Percentiles rank a stretch among this genome's conserved stretches.
These are phyloP conservation scores for Xylariaceae sp. DNA, from an alignment of 2,329 filamentous ascomycete genomes.

Conservation along the genomic window DNA sequence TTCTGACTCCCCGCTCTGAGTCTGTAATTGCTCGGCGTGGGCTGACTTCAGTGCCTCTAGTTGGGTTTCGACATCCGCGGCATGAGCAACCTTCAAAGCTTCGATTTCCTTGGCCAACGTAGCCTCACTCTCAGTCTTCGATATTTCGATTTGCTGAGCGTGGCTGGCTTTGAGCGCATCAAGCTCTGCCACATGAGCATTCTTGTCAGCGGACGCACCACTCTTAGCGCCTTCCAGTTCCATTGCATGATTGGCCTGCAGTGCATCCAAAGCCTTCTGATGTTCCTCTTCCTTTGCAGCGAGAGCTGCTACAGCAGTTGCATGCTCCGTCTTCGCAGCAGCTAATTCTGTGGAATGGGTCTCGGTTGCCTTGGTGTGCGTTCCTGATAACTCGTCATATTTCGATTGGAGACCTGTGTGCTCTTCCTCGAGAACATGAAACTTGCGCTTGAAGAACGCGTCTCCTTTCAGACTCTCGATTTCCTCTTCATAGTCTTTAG, in stretches of 20 bases:
- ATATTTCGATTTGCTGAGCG: constrained; percentile 45
- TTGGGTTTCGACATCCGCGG: constrained; percentile 40
- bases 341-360: constrained; percentile 31
- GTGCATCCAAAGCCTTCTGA: constrained; percentile 51
- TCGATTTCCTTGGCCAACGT: constrained; percentile 40
- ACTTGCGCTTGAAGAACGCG: constrained; percentile 63
- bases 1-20: constrained; percentile 34
- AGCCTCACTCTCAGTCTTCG: constrained; percentile 42
- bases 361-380: constrained; percentile 21
- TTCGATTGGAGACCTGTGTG: constrained; percentile 45
- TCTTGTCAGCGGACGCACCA: constrained; percentile 47
- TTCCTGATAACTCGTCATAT: constrained; percentile 25
- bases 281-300: constrained; percentile 52
- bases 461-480: constrained; percentile 63
- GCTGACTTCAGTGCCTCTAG: constrained; percentile 35
- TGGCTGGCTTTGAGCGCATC: constrained; percentile 55
- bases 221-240: constrained; percentile 57
- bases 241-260: constrained; percentile 57
- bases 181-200: constrained; percentile 48
- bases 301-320: constrained; percentile 44
- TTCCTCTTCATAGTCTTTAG: constrained; percentile 62
- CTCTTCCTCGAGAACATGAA: constrained; percentile 57
- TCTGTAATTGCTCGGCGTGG: constrained; percentile 34
- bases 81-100: constrained; percentile 41
- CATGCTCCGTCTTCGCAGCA: constrained; percentile 20